Evolutionary conservation across 2,329 filamentous ascomycete genomes (phyloP).

Genomic region (Trichoderma atrobrunneum): DNA sequence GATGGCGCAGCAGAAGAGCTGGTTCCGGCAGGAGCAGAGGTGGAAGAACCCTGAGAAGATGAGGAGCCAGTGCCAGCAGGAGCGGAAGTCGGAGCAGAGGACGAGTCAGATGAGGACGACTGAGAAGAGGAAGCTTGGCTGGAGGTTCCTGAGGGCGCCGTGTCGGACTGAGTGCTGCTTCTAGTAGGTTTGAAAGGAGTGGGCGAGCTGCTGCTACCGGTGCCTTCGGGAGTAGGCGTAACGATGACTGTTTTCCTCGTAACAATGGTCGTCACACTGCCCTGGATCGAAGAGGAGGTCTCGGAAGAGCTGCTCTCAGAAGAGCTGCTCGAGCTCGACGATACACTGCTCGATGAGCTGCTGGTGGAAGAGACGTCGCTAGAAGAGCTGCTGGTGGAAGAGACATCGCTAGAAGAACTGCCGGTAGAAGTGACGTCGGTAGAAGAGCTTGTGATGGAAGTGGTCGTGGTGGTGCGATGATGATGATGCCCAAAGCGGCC

Average conservation of each 20-base stretch:
- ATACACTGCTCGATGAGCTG: not conserved
- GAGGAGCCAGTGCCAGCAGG: not conserved
- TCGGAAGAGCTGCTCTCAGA: not conserved
- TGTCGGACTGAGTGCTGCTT: not conserved
- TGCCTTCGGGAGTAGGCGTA: not conserved
- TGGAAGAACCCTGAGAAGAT: not conserved
- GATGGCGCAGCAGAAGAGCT: not conserved
- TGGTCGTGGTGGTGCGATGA: not conserved
- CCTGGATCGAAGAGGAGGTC: not conserved
- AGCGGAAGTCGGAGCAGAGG: not conserved
- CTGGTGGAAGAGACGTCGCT: not conserved
- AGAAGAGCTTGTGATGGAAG: not conserved
- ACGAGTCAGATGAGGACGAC: not conserved
- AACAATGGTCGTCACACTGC: conserved; percentile 17
- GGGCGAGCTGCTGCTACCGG: not conserved
- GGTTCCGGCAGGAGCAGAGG: not conserved
- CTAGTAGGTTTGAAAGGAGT: conserved; percentile 20
- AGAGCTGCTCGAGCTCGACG: not conserved
- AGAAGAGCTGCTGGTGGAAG: not conserved
- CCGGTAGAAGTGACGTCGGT: not conserved
- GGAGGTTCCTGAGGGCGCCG: not conserved
- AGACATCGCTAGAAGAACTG: not conserved
- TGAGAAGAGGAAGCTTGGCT: not conserved
- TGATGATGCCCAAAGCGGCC: not conserved
- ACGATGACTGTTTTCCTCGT: conserved; percentile 5